Base-by-base conservation (phyloP, 192 early-diverging fungal species). In the Funneliformis geosporum region DNA sequence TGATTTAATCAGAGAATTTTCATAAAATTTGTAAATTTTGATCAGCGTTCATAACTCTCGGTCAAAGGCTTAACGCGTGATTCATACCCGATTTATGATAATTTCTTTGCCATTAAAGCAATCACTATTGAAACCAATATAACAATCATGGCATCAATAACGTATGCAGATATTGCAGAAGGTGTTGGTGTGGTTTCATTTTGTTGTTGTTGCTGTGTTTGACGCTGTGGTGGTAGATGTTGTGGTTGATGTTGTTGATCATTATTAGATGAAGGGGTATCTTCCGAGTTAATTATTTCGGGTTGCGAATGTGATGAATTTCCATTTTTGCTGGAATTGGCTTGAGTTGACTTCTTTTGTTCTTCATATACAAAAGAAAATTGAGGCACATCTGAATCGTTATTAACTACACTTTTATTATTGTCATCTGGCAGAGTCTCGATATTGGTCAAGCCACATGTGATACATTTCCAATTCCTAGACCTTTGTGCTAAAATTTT, bases 361-460 rank as follows among this genome's bases (percentile, higher is more conserved):
- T 65, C 75, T 44, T 76, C 75, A 25, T 76, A 76, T 16, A 27
- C 18, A 66, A 76, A 76, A 27, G 75, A 76, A 66, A 76, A 76
- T 44, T 42, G 18, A 25, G 75, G 75, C 14, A 76, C 33, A 65
- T 44, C 27, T 11, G 27, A 8, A 60, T 60, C 55, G 10, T 55
- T 39, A 61, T 60, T 60, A 0, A 23, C 23, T 46, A n/a, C 39
- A 40, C n/a, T 50, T n/a, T 40, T 66, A 40, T 23, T 21, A 25
- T 64, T 44, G 39, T 67, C 65, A 33, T 79, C 67, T 11, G 77
- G 77, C 25, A 79, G 42, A 23, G 27, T 23, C 28, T 55, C 65
- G 8, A 79, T 79, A 70, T 79, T 79, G 5, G 67, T 18, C 8
- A 60, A 27, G 0, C 40, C 68, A 79, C 77, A 79, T 25, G n/a